Evolutionary conservation across 805 yeast genomes (phyloP).

Genomic region (Metschnikowia cerradonensis): DNA sequence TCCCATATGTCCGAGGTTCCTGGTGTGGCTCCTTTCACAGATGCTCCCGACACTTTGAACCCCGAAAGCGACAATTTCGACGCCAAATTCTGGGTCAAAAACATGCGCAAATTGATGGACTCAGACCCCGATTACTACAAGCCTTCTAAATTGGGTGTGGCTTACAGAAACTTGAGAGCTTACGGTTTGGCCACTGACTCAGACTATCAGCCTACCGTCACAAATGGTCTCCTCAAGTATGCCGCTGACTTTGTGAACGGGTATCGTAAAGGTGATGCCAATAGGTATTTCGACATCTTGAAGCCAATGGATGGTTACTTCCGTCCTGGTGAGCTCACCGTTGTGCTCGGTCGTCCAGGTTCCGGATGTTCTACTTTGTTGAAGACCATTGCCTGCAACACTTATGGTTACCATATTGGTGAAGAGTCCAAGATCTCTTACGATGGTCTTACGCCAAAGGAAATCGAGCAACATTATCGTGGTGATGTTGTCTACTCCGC

Average conservation of each 20-base stretch:
- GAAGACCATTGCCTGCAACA: conserved; percentile 60
- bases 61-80: conserved; percentile 58
- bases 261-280: conserved; percentile 13
- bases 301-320: conserved; percentile 65
- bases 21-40: conserved; percentile 17
- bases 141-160: conserved; percentile 56
- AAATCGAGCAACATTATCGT: conserved; percentile 49
- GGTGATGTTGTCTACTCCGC: conserved; percentile 72
- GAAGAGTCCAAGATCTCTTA: conserved; percentile 45
- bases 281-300: conserved; percentile 44
- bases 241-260: conserved; percentile 19
- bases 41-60: conserved; percentile 35
- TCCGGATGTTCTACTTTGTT: conserved; percentile 72
- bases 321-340: conserved; percentile 61
- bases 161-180: conserved; percentile 56
- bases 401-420: conserved; percentile 55
- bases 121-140: conserved; percentile 60
- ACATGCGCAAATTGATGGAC: conserved; percentile 49
- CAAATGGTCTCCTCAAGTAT: conserved; percentile 29
- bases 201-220: conserved; percentile 59
- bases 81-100: conserved; percentile 65
- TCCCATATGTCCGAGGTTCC: conserved; percentile 40
- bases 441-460: conserved; percentile 51
- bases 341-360: conserved; percentile 78
- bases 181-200: conserved; percentile 65